Evolutionary conservation across 75 land plant genomes (phyloP), one percentile per base, ranked within the genome.

Genomic region (Pinus tabuliformis): DNA sequence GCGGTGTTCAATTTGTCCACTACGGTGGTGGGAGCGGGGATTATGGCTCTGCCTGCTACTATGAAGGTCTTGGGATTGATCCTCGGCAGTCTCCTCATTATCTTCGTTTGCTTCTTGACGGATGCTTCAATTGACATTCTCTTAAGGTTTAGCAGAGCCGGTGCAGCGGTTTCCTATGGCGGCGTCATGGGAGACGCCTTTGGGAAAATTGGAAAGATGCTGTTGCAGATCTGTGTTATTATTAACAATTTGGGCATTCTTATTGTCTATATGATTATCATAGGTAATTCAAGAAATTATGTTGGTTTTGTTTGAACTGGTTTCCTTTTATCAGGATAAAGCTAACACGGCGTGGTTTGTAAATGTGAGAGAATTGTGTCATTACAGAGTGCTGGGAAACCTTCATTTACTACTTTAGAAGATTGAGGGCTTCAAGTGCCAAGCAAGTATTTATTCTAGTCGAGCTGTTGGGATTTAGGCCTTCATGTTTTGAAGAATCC

Each of bases 221-320:
- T 88, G 5, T 59, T 88, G 65, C 99, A 91, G 88, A 58, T 82
- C 20, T 91, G 79, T 63, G 64, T 96, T 77, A 83, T 91, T 36
- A 58, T 96, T 76, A 93, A 90, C 68, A 94, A 94, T 57, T 15
- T 86, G 52, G 99, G 99, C 8, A 76, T 91, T 70, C 92, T 93
- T 37, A 81, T 96, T 56, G 95, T 94, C 59, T 94, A 94, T 86
- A 79, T 93, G 81, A 94, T 96, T 77, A 96, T 96, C 61, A 91
- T 96, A 17, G 99, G 99, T 93, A 26, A 22, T 64, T 21, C 12
- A 26, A 64, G 12, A 45, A 45, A 45, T 45, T 45, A 45, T 45
- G 49, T 45, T 45, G 49, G 7, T 45, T 45, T 45, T 45, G 26
- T 45, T 45, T 6, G 49, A 45, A 45, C 8, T 45, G 0, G 7